Base-by-base conservation (phyloP, 768 basidiomycete genomes). In the Suillus americanus region DNA sequence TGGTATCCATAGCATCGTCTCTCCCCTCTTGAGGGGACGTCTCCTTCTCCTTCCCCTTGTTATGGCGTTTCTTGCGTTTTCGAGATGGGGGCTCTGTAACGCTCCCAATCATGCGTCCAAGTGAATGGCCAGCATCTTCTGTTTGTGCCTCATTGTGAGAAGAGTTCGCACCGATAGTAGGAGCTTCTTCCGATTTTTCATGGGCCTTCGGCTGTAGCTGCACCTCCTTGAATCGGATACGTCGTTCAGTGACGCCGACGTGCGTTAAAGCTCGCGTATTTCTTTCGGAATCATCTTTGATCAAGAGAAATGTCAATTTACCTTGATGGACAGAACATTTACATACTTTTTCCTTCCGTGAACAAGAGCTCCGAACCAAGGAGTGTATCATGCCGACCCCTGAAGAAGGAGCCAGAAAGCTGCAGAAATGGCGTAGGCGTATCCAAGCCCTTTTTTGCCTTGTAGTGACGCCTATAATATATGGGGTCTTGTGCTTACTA, bases 281-380 rank as follows among this genome's bases (percentile, higher is more conserved):
- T 59, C 79, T 77, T 54, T 87, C 84, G 16, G 77, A 69, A 13
- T 78, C 76, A 64, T 85, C 87, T 81, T 63, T 16, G 16, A 51
- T 20, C 8, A 7, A 30, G 5, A 23, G 54, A 53, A 9, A 69
- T 71, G 63, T 60, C 23, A 64, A 12, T 57, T 13, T 51, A 56
- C 25, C 20, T 40, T 33, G 62, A 59, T 35, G 43, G n/a, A 60
- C 3, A 20, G n/a, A 30, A 59, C 25, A 40, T 62, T 13, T 10
- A 54, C 74, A 40, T 65, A 87, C 89, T 84, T 79, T 87, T 87
- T 40, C 82, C 82, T 62, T 92, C 91, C 0, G 85, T 83, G 73
- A 94, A 93, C 23, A 94, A 70, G 30, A 94, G 75, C 70, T 94
- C 92, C 0, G 90, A 89, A 2, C 92, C 92, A 3, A 94, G 77